A percentile compares a stretch with the other conserved stretches of the same genome.
These are phyloP conservation scores for Eimeria zaria DNA, from an alignment of 169 alveolate species.

Conservation along the genomic window DNA sequence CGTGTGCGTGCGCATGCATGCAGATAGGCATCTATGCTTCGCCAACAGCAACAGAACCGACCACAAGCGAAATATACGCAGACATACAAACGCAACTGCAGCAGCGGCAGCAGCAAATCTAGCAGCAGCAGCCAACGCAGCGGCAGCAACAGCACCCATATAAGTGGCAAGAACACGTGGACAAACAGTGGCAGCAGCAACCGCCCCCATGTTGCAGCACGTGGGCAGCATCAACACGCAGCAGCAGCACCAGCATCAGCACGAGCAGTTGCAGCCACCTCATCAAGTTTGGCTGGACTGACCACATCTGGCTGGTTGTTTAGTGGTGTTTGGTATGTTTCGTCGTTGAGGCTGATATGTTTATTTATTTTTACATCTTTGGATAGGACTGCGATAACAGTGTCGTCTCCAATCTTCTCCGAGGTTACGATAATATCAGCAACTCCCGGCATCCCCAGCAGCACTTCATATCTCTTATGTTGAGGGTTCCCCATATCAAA, in stretches of 20 bases:
- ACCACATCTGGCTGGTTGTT: neutral
- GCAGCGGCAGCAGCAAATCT: neutral
- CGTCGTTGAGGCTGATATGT: neutral
- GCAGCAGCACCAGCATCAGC: no score
- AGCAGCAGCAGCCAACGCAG: neutral
- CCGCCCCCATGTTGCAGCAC: neutral
- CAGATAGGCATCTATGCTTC: no score
- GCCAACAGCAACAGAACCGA: neutral
- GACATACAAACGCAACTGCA: neutral
- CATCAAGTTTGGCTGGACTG: neutral
- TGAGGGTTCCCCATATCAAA: constrained; percentile 87
- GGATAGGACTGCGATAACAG: constrained; percentile 77
- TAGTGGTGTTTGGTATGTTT: neutral
- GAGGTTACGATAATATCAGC: constrained; percentile 74
- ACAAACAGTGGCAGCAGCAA: no score
- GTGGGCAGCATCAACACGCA: neutral
- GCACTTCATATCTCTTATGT: constrained; percentile 79
- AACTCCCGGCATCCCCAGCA: constrained; percentile 57
- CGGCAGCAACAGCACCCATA: neutral
- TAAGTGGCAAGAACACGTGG: no score
- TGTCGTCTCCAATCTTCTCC: constrained; percentile 87
- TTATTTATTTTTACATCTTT: neutral
- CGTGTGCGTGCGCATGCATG: no score
- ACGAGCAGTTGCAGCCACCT: no score
- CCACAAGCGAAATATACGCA: neutral